Percentiles rank a stretch among this genome's conserved stretches.
phyloP scores from a whole-genome alignment of 768 basidiomycete genomes.

The Podaxis sp. region DNA sequence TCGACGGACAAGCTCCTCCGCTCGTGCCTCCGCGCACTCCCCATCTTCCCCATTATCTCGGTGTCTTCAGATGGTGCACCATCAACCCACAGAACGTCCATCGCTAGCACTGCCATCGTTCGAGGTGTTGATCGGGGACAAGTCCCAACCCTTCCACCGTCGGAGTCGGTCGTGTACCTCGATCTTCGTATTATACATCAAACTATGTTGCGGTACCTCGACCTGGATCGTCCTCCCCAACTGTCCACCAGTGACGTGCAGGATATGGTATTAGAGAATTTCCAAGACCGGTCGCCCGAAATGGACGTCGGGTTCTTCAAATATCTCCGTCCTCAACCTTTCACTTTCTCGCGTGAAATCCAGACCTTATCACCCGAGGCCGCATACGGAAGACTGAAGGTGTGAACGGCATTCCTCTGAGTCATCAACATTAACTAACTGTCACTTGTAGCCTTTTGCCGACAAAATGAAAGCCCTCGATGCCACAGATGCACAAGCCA shows the following conservation, averaged over 20 bases:
- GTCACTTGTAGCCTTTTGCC: not conserved
- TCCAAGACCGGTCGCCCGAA: slow-evolving; percentile 11
- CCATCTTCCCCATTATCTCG: slow-evolving; percentile 29
- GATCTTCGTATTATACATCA: slow-evolving; percentile 1
- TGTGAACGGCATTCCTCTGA: slow-evolving; percentile 14
- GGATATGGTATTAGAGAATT: not conserved
- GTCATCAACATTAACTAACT: slow-evolving; percentile 20
- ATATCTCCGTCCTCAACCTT: slow-evolving; percentile 21
- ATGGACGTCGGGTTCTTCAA: slow-evolving; percentile 11
- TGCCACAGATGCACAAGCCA: slow-evolving; percentile 9
- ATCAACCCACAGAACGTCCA: not conserved
- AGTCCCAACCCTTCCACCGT: not conserved
- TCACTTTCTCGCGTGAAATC: slow-evolving; percentile 24
- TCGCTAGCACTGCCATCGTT: not conserved
- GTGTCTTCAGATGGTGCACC: slow-evolving; percentile 13
- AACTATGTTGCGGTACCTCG: slow-evolving; percentile 18
- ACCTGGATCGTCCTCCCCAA: slow-evolving; percentile 18
- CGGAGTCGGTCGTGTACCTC: not conserved
- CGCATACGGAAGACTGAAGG: not conserved
- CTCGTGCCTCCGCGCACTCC: slow-evolving; percentile 21
- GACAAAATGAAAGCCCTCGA: not conserved
- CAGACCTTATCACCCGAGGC: not conserved
- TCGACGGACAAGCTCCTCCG: slow-evolving; percentile 8
- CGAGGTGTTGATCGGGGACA: not conserved
- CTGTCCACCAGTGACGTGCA: slow-evolving; percentile 10